Percentiles rank a stretch among this genome's conserved stretches.
Evolutionary conservation across 257 asterid genomes (phyloP).

Genomic region (Solanum sparsipilum): DNA sequence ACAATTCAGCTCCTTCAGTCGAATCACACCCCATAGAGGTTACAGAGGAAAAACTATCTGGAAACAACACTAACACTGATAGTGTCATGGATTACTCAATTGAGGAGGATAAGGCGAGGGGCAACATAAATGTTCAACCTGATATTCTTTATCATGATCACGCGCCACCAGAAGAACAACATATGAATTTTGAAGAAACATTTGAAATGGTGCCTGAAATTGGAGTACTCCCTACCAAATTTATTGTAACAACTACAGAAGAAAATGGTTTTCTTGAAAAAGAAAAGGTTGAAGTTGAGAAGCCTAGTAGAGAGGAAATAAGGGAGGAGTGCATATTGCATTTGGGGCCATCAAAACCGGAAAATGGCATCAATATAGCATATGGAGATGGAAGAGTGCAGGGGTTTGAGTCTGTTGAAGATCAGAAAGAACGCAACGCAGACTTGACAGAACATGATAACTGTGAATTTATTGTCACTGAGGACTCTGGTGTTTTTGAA

Average conservation of each 20-base stretch:
- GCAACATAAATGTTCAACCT: not conserved
- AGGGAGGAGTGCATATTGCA: not conserved
- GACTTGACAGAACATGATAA: not conserved
- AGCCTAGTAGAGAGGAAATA: not conserved
- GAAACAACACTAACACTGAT: not conserved
- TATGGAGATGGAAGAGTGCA: not conserved
- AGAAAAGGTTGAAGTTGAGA: not conserved
- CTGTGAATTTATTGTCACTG: not conserved
- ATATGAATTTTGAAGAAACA: not conserved
- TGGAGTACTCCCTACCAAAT: not conserved
- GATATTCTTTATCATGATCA: not conserved
- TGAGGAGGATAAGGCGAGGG: not conserved
- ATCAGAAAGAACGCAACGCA: not conserved
- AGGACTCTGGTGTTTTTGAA: not conserved
- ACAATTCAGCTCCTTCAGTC: not conserved
- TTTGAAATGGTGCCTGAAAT: not conserved
- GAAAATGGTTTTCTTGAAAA: slow-evolving; percentile 1
- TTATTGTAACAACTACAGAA: not conserved
- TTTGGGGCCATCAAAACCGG: not conserved
- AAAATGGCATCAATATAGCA: not conserved
- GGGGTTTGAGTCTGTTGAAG: not conserved
- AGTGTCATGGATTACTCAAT: not conserved
- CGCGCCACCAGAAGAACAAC: not conserved
- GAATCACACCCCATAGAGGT: not conserved
- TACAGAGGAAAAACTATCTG: not conserved